Evolutionary conservation across 2,329 filamentous ascomycete genomes (phyloP).

Genomic region (Diplocarpon rosae): DNA sequence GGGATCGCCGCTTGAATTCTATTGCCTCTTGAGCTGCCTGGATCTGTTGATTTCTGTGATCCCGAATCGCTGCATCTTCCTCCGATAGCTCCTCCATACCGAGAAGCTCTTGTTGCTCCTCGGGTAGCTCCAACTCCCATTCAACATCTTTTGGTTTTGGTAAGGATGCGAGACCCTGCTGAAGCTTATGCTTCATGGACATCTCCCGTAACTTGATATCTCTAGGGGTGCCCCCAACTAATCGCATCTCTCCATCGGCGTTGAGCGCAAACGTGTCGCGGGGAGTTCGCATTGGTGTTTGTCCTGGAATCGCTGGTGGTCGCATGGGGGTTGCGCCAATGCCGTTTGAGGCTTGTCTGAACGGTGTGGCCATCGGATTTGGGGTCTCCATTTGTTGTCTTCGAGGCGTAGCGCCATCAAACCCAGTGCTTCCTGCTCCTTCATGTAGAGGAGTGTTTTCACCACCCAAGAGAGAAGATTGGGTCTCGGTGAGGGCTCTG

Average conservation of each 20-base stretch:
- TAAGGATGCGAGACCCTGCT: slow-evolving; percentile 64
- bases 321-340: slow-evolving; percentile 54
- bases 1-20: slow-evolving; percentile 74
- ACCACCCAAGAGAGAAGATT: slow-evolving; percentile 84
- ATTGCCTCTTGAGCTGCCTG: slow-evolving; percentile 56
- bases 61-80: slow-evolving; percentile 58
- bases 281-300: slow-evolving; percentile 79
- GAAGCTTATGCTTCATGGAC: slow-evolving; percentile 56
- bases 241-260: slow-evolving; percentile 48
- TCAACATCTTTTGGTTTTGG: slow-evolving; percentile 89
- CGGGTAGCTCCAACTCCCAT: slow-evolving; percentile 87
- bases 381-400: slow-evolving; percentile 79
- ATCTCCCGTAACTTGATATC: slow-evolving; percentile 65
- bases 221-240: slow-evolving; percentile 63
- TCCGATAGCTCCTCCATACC: slow-evolving; percentile 41
- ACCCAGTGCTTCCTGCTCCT: slow-evolving; percentile 71
- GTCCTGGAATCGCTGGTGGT: slow-evolving; percentile 52
- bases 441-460: slow-evolving; percentile 87
- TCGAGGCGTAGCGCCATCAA: slow-evolving; percentile 73
- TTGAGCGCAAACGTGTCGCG: slow-evolving; percentile 84
- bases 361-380: slow-evolving; percentile 87
- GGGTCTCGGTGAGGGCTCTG: slow-evolving; percentile 79
- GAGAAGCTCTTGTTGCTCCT: slow-evolving; percentile 57
- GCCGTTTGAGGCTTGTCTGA: slow-evolving; percentile 52
- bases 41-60: slow-evolving; percentile 64